Base-by-base conservation (phyloP, 345 rosid species). In the Populus tremula region DNA sequence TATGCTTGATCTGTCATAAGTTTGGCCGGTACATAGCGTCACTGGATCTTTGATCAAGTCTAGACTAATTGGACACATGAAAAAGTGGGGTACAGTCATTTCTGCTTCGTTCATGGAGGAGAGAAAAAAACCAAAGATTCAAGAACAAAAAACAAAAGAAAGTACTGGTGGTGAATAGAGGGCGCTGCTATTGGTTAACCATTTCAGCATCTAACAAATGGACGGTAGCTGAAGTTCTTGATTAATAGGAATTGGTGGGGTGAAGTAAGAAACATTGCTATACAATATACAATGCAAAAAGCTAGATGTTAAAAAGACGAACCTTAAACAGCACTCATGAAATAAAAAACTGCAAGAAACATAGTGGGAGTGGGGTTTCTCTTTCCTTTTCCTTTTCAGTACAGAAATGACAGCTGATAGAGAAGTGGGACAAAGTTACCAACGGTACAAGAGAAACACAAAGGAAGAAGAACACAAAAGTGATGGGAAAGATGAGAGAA, bases 31-130 rank as follows among this genome's bases (percentile, higher is more conserved):
- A 23, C 85, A 85, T 8, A 90, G 87, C 39, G 92, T 90, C 23
- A 90, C 94, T 29, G 94, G 94, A 86, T 90, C 94, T 71, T 75
- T 82, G 82, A 90, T 82, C 76, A 90, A 54, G 77, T 90, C 94
- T 54, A 90, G 88, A 59, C 91, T 90, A 31, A 90, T 90, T 4
- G 94, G 94, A 79, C 94, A 90, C 79, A 81, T 87, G 80, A 90
- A 90, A 74, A 87, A 79, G 79, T 86, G 87, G 69, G 92, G 92
- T 25, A 84, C 77, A 13, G 75, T 69, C 84, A 82, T 83, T 78
- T 82, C 64, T 72, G 74, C 61, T 72, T 80, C 77, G 72, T 70
- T 71, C 88, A 79, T 83, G 67, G 79, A 76, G 49, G 65, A 53
- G 31, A 23, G 43, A 18, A 50, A 61, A 43, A 17, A 25, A 14